These are phyloP conservation scores for Umbelopsis isabellina DNA, from an alignment of 192 early-diverging fungal genomes.

Conservation along the genomic window DNA sequence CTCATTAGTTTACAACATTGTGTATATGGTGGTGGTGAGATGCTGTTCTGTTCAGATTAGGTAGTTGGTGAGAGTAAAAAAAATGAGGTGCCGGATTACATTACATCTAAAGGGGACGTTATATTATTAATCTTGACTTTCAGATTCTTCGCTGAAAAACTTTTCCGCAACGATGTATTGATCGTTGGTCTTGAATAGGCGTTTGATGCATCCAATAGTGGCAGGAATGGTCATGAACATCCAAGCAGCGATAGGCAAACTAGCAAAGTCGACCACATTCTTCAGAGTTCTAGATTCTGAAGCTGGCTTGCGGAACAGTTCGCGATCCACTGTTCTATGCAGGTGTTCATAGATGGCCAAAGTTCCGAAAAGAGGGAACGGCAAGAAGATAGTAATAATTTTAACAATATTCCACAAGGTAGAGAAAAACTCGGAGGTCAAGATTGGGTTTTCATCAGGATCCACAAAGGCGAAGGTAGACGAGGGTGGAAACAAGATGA, in stretches of 20 bases:
- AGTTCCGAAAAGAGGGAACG: slow-evolving; percentile 47
- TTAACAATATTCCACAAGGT: slow-evolving; percentile 47
- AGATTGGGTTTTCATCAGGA: slow-evolving; percentile 44
- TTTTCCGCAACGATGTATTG: slow-evolving; percentile 49
- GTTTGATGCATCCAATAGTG: slow-evolving; percentile 46
- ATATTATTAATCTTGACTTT: slow-evolving; percentile 19
- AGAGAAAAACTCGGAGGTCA: slow-evolving; percentile 43
- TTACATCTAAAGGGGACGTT: slow-evolving; percentile 9
- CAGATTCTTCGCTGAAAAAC: slow-evolving; percentile 36
- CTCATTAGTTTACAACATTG: slow-evolving; percentile 12
- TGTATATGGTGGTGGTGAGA: slow-evolving; percentile 7
- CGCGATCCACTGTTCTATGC: slow-evolving; percentile 45
- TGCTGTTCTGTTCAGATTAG: slow-evolving; percentile 20
- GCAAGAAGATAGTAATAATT: slow-evolving; percentile 44
- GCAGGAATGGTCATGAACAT: slow-evolving; percentile 55
- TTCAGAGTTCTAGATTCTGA: slow-evolving; percentile 43
- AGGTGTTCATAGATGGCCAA: slow-evolving; percentile 50
- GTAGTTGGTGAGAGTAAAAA: not conserved
- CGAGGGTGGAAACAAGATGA: slow-evolving; percentile 42
- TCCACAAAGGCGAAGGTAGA: slow-evolving; percentile 29
- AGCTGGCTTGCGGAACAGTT: slow-evolving; percentile 45
- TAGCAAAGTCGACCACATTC: slow-evolving; percentile 43
- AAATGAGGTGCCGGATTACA: slow-evolving; percentile 15
- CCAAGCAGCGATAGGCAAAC: slow-evolving; percentile 50
- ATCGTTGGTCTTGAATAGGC: slow-evolving; percentile 39